Evolutionary conservation across 140 eudicot genomes (phyloP).

Genomic region (Ambrosia hybrid): DNA sequence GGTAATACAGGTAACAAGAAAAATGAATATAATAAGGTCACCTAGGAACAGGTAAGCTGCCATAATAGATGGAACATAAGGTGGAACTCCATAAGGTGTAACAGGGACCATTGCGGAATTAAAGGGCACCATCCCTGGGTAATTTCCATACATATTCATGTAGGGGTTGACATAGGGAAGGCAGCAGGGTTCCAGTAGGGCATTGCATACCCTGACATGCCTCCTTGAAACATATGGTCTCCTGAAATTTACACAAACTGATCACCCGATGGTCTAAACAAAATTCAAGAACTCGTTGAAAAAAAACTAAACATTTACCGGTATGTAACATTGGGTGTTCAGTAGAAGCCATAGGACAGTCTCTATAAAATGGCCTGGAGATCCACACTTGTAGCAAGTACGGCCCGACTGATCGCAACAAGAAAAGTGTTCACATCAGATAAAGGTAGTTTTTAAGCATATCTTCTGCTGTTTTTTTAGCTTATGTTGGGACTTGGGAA

Average conservation of each 20-base stretch:
- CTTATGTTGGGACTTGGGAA: no score
- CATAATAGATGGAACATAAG: conserved; percentile 51
- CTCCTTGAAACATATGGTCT: conserved; percentile 56
- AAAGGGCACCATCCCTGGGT: conserved; percentile 63
- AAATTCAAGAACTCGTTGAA: conserved; percentile 2
- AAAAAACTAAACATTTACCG: conserved; percentile 30
- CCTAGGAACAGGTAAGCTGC: conserved; percentile 55
- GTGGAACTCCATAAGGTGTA: conserved; percentile 52
- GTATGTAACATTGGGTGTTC: conserved; percentile 44
- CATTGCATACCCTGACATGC: conserved; percentile 49
- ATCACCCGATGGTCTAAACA: conserved; percentile 18
- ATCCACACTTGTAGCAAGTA: conserved; percentile 81
- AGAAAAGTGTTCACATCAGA: conserved; percentile 15
- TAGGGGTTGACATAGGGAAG: conserved; percentile 51
- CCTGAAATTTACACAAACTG: conserved; percentile 34
- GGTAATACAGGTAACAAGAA: not conserved
- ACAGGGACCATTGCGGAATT: conserved; percentile 52
- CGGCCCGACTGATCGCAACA: conserved; percentile 52
- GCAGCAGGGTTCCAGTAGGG: conserved; percentile 64
- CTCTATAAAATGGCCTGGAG: conserved; percentile 83
- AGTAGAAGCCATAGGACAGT: conserved; percentile 59
- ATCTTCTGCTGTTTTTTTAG: not conserved
- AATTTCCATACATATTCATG: conserved; percentile 55
- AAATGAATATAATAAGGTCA: conserved; percentile 31
- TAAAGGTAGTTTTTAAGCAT: conserved; percentile 17